phyloP scores from a whole-genome alignment of 331 rosid species.

The Telfairia occidentalis region DNA sequence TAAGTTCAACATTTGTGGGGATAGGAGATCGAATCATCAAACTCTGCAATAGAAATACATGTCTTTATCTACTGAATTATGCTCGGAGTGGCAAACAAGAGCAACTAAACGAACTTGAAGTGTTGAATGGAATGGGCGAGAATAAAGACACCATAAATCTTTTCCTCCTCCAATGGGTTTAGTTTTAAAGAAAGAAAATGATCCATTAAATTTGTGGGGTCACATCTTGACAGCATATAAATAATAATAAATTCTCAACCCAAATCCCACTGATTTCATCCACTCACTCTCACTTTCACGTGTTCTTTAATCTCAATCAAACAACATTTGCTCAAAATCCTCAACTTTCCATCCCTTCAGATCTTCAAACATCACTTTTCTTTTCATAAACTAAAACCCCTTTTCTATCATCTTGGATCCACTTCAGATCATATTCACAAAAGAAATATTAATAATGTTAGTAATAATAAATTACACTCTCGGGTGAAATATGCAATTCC shows the following conservation, averaged over 20 bases:
- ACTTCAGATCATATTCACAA: neutral
- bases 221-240: neutral
- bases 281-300: neutral
- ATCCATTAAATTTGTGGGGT: neutral
- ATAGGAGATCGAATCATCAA: too few relatives aligned
- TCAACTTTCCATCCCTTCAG: neutral
- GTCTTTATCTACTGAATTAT: too few relatives aligned
- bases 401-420: neutral
- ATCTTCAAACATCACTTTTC: neutral
- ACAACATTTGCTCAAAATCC: neutral
- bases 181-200: neutral
- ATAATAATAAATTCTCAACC: too few relatives aligned
- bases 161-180: neutral
- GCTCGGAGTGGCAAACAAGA: too few relatives aligned
- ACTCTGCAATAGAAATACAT: too few relatives aligned
- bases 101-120: too few relatives aligned
- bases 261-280: neutral
- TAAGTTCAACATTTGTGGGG: too few relatives aligned
- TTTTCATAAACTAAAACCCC: neutral
- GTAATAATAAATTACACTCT: neutral
- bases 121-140: neutral
- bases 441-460: neutral
- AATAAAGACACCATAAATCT: neutral
- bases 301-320: neutral
- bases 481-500: too few relatives aligned